Conservation (phyloP, 345 rosid species). For the Chamaenerion angustifolium region DNA sequence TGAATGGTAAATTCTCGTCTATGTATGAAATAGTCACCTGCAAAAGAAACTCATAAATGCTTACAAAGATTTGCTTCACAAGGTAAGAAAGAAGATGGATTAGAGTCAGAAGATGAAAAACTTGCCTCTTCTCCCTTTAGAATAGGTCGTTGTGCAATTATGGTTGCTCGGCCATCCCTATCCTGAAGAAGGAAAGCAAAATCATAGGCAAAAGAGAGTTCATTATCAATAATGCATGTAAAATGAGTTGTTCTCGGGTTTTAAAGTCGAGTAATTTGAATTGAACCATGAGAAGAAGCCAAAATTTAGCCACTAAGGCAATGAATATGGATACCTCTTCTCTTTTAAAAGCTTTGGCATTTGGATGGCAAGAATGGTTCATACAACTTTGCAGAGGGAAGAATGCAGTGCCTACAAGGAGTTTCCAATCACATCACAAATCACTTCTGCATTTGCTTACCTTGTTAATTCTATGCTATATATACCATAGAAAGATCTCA, state of each 20-base stretch:
- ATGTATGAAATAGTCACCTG: constrained; percentile 78
- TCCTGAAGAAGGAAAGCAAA: constrained; percentile 31
- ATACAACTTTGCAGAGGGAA: constrained; percentile 86
- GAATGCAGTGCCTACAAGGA: constrained; percentile 70
- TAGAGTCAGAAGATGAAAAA: no score
- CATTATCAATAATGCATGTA: neutral
- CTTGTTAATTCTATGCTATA: no score
- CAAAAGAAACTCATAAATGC: constrained; percentile 7
- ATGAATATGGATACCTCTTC: constrained; percentile 37
- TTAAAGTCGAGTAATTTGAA: no score
- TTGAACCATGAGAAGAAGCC: no score
- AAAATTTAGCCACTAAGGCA: no score
- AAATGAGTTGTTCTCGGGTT: neutral
- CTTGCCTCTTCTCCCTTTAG: constrained; percentile 75
- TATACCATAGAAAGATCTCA: no score
- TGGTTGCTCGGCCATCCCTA: constrained; percentile 78
- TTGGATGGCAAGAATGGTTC: constrained; percentile 89
- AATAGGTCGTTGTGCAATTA: constrained; percentile 42
- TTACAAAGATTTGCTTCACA: no score
- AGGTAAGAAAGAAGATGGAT: no score
- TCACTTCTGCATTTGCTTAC: no score
- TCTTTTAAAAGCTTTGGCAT: constrained; percentile 89
- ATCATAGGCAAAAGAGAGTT: neutral
- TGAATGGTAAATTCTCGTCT: constrained; percentile 58
- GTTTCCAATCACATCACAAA: neutral